phyloP scores from a whole-genome alignment of 148 eudicot species.

The Silene conica region DNA sequence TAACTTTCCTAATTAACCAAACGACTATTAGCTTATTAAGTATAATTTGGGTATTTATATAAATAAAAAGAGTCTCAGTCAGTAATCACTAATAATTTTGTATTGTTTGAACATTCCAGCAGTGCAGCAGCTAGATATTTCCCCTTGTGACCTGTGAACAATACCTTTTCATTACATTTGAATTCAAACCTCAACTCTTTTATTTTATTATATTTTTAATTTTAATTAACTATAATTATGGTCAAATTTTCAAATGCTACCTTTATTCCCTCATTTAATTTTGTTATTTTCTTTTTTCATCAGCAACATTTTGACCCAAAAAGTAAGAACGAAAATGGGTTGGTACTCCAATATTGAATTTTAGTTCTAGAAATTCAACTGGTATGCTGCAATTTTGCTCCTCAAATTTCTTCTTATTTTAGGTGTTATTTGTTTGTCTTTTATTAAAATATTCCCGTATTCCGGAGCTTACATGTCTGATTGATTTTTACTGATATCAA shows the following conservation, averaged over 20 bases:
- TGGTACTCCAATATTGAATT: not conserved
- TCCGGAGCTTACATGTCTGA: not conserved
- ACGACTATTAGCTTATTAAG: no score
- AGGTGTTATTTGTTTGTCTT: not conserved
- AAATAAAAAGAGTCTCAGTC: no score
- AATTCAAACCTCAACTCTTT: no score
- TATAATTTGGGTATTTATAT: no score
- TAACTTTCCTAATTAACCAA: no score
- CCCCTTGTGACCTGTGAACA: no score
- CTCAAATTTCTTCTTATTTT: slow-evolving; percentile 16
- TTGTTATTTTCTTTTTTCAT: not conserved
- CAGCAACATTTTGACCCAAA: not conserved
- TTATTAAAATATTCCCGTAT: not conserved
- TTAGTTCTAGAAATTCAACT: not conserved
- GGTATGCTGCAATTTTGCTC: slow-evolving; percentile 4
- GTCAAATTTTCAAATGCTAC: not conserved
- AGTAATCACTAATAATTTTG: no score
- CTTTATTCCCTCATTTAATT: not conserved
- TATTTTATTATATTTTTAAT: no score
- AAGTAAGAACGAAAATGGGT: not conserved
- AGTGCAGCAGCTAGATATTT: no score
- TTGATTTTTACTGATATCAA: slow-evolving; percentile 15
- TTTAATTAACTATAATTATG: not conserved
- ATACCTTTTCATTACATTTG: no score
- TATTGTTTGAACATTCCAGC: no score